Conservation (phyloP, 257 asterid species). For the Solanum clarkiae region DNA sequence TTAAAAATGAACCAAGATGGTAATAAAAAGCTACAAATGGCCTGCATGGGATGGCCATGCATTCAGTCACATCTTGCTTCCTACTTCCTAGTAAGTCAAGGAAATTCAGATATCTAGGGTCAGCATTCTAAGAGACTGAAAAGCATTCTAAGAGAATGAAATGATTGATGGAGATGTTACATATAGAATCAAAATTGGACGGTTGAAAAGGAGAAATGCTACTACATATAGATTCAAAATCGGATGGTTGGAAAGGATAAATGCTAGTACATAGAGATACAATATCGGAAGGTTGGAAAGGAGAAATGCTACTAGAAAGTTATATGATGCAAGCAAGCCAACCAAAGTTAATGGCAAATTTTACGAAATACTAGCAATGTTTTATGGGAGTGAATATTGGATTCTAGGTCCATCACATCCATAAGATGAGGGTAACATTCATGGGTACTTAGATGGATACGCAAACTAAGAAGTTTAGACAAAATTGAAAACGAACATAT, state of each 20-base stretch:
- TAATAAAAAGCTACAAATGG: too few relatives aligned
- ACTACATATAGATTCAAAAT: neutral
- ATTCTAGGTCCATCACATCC: neutral
- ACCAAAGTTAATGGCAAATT: neutral
- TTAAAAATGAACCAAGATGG: neutral
- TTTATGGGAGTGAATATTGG: neutral
- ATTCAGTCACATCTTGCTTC: neutral
- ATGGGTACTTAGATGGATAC: neutral
- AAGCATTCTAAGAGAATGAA: neutral
- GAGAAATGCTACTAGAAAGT: neutral
- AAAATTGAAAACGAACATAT: neutral
- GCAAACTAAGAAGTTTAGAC: neutral
- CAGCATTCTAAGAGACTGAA: neutral
- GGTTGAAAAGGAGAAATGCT: neutral
- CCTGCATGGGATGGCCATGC: neutral
- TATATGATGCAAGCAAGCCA: neutral
- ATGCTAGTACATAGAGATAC: neutral
- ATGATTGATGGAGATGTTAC: neutral
- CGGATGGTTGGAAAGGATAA: neutral
- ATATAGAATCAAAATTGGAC: neutral
- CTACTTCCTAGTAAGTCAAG: neutral
- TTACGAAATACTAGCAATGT: neutral
- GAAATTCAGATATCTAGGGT: neutral
- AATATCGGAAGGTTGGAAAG: neutral
- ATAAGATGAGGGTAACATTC: neutral